phyloP scores from a whole-genome alignment of 2,329 filamentous ascomycete genomes.

The Teratosphaeria epicoccoides region DNA sequence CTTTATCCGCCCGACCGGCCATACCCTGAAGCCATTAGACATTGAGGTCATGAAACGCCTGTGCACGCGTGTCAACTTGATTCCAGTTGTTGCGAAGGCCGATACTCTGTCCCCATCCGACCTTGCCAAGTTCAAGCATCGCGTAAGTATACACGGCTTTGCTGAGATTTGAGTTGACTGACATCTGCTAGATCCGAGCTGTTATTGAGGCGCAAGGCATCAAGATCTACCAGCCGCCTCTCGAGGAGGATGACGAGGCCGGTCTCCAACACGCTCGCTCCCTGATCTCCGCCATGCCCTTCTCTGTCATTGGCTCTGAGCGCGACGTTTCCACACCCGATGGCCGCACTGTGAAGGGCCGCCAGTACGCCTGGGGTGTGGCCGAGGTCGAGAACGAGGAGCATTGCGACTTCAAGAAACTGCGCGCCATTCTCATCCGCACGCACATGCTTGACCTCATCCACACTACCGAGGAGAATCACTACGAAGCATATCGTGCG shows the following conservation, averaged over 20 bases:
- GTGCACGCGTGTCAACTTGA: constrained; percentile 94
- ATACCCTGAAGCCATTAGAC: constrained; percentile 95
- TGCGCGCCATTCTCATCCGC: constrained; percentile 95
- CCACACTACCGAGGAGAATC: constrained; percentile 97
- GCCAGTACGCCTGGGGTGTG: constrained; percentile 98
- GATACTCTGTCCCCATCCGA: constrained; percentile 92
- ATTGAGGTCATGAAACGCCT: constrained; percentile 99
- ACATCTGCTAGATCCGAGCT: constrained; percentile 59
- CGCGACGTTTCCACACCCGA: constrained; percentile 97
- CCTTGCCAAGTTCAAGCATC: constrained; percentile 86
- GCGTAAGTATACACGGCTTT: constrained; percentile 48
- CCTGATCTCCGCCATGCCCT: constrained; percentile 94
- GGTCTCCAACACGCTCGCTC: constrained; percentile 89
- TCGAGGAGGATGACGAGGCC: constrained; percentile 96
- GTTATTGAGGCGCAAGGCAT: constrained; percentile 98
- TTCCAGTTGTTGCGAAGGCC: constrained; percentile 96
- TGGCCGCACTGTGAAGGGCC: constrained; percentile 94
- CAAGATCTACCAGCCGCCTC: constrained; percentile 96
- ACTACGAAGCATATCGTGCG: constrained; percentile 98
- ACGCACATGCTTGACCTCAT: constrained; percentile 97
- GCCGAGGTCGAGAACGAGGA: constrained; percentile 99
- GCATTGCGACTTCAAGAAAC: constrained; percentile 99
- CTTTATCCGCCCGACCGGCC: constrained; percentile 97
- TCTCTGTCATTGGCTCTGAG: constrained; percentile 96
- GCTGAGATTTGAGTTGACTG: neutral